Evolutionary conservation across 1,284 basidiomycete species (phyloP).

Genomic region (Schizopora paradoxa): DNA sequence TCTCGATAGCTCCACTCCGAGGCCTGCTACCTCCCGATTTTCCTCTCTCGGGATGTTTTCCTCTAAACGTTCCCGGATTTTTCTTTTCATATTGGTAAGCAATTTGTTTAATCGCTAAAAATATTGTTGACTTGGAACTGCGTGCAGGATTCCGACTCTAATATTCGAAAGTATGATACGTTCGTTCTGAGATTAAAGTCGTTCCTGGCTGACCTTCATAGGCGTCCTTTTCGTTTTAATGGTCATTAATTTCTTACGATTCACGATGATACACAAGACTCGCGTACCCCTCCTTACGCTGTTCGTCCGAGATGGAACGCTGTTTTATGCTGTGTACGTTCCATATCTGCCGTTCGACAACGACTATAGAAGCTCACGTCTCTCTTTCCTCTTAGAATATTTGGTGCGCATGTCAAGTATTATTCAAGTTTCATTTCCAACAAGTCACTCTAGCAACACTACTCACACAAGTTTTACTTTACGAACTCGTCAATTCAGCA

Average conservation of each 20-base stretch:
- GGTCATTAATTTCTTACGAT: slow-evolving; percentile 6
- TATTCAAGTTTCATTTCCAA: neutral
- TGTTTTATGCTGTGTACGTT: slow-evolving; percentile 8
- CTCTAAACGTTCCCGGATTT: slow-evolving; percentile 3
- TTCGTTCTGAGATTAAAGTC: neutral
- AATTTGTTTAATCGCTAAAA: neutral
- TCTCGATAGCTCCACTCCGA: slow-evolving; percentile 4
- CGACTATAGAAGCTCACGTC: neutral
- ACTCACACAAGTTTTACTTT: slow-evolving; percentile 4
- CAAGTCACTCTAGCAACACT: neutral
- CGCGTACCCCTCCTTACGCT: slow-evolving; percentile 2
- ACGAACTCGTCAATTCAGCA: slow-evolving; percentile 8
- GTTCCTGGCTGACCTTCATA: neutral
- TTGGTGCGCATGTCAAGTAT: neutral
- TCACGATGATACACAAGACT: neutral
- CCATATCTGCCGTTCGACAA: neutral
- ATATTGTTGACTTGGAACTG: neutral
- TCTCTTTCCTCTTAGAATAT: neutral
- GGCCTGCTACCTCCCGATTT: slow-evolving; percentile 7
- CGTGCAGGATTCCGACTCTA: slow-evolving; percentile 2
- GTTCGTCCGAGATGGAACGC: slow-evolving; percentile 8
- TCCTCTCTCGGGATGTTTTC: slow-evolving; percentile 8
- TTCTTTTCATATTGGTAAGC: slow-evolving; percentile 9
- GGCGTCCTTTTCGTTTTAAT: slow-evolving; percentile 7
- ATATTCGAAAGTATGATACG: slow-evolving; percentile 5